Percentiles rank a stretch among this genome's conserved stretches.
phyloP scores from a whole-genome alignment of 441 rosid genomes.

The Bocquillonia castaneifolia region DNA sequence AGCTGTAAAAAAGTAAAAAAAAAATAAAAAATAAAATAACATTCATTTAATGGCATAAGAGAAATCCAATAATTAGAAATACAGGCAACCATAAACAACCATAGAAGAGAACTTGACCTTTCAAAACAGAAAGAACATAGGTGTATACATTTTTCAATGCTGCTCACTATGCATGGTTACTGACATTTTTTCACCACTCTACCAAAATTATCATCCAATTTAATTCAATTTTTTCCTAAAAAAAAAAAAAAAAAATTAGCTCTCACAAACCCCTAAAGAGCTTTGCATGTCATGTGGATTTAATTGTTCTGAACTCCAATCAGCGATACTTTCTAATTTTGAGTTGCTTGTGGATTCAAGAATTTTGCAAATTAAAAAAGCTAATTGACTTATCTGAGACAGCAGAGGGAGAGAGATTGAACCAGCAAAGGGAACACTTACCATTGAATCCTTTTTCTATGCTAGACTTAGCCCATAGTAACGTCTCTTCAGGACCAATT shows the following conservation, averaged over 20 bases:
- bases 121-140: not conserved
- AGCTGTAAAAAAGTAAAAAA: constrained; percentile 35
- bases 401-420: not conserved
- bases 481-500: constrained; percentile 33
- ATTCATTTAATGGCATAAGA: not conserved
- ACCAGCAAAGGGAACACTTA: constrained; percentile 8
- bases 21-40: too few relatives aligned
- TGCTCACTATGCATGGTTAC: not conserved
- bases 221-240: not conserved
- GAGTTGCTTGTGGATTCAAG: not conserved
- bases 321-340: not conserved
- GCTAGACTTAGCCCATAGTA: constrained; percentile 29
- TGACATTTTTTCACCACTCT: not conserved
- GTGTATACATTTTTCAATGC: not conserved
- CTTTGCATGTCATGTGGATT: not conserved
- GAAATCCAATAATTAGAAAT: not conserved
- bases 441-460: constrained; percentile 46
- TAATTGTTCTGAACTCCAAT: not conserved
- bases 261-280: not conserved
- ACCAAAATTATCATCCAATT: not conserved
- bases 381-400: constrained; percentile 2
- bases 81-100: not conserved
- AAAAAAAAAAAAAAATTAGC: not conserved
- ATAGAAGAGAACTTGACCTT: not conserved
- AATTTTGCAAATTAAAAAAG: not conserved